These are phyloP conservation scores for Ampelocalamus luodianensis DNA, from an alignment of 176 grass and related monocot species.

Conservation along the genomic window DNA sequence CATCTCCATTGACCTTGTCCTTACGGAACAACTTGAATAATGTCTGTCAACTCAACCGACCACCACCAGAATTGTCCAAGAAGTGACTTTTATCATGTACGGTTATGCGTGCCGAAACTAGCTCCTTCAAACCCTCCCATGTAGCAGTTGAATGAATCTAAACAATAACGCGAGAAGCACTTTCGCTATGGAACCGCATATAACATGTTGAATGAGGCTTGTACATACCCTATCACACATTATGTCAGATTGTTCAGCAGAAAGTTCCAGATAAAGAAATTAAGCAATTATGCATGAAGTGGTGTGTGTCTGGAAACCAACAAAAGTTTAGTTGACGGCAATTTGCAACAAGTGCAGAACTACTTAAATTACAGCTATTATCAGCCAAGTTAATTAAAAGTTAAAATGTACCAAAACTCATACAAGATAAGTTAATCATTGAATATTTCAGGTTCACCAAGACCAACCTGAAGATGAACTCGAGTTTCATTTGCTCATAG, in stretches of 20 bases:
- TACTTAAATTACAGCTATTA: slow-evolving; percentile 22
- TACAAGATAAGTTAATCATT: neutral
- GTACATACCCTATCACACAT: neutral
- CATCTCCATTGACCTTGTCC: neutral
- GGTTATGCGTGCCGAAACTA: neutral
- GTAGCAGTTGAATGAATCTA: slow-evolving; percentile 4
- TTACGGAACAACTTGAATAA: slow-evolving; percentile 3
- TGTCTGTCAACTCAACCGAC: neutral
- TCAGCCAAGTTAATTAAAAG: neutral
- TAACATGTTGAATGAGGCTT: slow-evolving; percentile 20
- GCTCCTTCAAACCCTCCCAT: slow-evolving; percentile 13
- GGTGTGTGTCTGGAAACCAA: neutral
- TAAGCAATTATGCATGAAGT: slow-evolving; percentile 4
- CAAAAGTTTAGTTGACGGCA: neutral
- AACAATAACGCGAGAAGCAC: slow-evolving; percentile 6
- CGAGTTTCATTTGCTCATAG: slow-evolving; percentile 75
- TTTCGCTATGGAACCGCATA: slow-evolving; percentile 10
- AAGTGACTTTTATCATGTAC: neutral
- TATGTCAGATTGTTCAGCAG: slow-evolving; percentile 8
- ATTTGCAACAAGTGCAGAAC: neutral
- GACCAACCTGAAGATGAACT: slow-evolving; percentile 49
- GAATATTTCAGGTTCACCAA: slow-evolving; percentile 32
- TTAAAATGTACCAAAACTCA: neutral
- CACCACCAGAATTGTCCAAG: neutral
- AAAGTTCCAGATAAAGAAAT: slow-evolving; percentile 18